Evolutionary conservation across 176 grass and related monocot species (phyloP).

Genomic region (Zea luxurians): DNA sequence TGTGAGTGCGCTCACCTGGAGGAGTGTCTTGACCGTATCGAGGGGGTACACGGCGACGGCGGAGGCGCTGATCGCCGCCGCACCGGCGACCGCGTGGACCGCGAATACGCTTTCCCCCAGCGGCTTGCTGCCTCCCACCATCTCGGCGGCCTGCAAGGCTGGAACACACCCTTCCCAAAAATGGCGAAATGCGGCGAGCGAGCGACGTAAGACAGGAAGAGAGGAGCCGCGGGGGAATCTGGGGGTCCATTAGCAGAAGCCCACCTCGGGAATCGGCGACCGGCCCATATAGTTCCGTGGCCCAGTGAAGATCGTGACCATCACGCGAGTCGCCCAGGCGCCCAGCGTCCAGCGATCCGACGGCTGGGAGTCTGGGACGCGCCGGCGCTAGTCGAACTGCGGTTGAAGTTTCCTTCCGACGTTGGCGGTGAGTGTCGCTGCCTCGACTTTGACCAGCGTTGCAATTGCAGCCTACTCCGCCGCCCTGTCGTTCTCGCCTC

Average conservation of each 20-base stretch:
- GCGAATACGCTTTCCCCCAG: constrained; percentile 67
- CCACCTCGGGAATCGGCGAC: neutral
- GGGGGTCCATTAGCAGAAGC: neutral
- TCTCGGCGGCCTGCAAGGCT: constrained; percentile 18
- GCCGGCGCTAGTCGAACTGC: neutral
- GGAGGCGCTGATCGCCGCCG: constrained; percentile 55
- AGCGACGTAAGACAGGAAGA: neutral
- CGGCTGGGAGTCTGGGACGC: neutral
- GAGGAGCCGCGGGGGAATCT: neutral
- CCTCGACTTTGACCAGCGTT: constrained; percentile 3
- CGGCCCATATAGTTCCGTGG: neutral
- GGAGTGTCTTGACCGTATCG: constrained; percentile 85
- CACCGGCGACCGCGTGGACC: constrained; percentile 56
- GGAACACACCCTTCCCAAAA: neutral
- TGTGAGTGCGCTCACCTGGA: constrained; percentile 48
- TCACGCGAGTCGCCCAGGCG: neutral
- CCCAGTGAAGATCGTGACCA: neutral
- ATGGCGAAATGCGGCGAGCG: constrained; percentile 23
- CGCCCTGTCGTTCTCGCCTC: constrained; percentile 1
- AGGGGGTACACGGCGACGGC: constrained; percentile 66
- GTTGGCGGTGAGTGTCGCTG: neutral
- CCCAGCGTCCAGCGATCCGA: too few species aligned
- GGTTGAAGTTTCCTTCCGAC: constrained; percentile 28
- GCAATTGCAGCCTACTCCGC: neutral
- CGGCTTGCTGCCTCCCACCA: constrained; percentile 59